These are phyloP conservation scores for Lachnellula cervina DNA, from an alignment of 2,329 filamentous ascomycete species.

Conservation along the genomic window DNA sequence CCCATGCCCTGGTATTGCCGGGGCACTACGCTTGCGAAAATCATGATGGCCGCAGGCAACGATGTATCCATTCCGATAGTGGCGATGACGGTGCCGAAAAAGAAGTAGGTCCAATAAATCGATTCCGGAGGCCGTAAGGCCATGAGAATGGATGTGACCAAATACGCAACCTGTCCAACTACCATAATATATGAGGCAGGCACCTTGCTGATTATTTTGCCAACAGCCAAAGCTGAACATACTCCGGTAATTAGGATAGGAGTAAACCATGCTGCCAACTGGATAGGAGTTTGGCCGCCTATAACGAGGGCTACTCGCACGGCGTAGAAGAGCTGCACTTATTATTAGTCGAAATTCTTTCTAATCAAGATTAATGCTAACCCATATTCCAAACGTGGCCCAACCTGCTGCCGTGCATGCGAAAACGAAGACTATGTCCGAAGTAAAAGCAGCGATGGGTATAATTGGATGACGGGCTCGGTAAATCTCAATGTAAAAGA, in stretches of 20 bases:
- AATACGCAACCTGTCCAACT: conserved; percentile 31
- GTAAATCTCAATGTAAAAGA: conserved; percentile 46
- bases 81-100: conserved; percentile 52
- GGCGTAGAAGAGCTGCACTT: too few species aligned
- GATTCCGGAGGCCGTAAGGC: conserved; percentile 34
- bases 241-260: conserved; percentile 8
- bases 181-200: conserved; percentile 41
- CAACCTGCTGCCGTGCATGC: conserved; percentile 25
- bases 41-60: conserved; percentile 56
- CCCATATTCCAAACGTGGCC: conserved; percentile 28
- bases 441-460: conserved; percentile 47
- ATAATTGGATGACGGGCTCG: conserved; percentile 49
- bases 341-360: too few species aligned
- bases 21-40: conserved; percentile 45
- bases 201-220: conserved; percentile 6
- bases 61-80: conserved; percentile 62
- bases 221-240: conserved; percentile 8
- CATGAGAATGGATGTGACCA: conserved; percentile 27
- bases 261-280: conserved; percentile 12
- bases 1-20: not conserved
- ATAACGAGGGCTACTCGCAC: not conserved
- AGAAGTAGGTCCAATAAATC: conserved; percentile 59
- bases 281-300: conserved; percentile 8
- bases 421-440: conserved; percentile 45
- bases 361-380: conserved; percentile 22